Evolutionary conservation across 2,329 filamentous ascomycete species (phyloP), one percentile per base, ranked within the genome.

Genomic region (Trichoderma koningiopsis): DNA sequence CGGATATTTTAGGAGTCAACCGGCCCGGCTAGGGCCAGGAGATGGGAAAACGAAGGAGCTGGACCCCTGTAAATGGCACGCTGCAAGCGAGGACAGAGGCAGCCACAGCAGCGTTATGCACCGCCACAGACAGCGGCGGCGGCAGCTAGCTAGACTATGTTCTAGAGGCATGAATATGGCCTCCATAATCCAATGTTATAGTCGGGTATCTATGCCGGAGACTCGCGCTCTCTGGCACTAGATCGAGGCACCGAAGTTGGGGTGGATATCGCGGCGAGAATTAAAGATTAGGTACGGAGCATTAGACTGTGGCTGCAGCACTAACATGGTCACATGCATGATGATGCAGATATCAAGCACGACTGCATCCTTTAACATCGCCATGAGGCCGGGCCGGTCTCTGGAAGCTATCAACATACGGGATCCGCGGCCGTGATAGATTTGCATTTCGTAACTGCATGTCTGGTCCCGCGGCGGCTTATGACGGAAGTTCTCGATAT

Each of bases 91-190:
- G 22, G 8, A 19, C 3, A 11, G 47, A 49, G 22, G 33, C 58
- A 61, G 40, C 58, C 40, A 61, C 58, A 61, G 37, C 40, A 19
- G 24, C 22, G 8, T 3, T 11, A 14, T 37, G 61, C 61, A 64
- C 61, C 61, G 49, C 61, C 61, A 64, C 61, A 64, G 19, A 33
- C 31, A n/a, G 16, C 60, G 55, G 37, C 14, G 16, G 35, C 35
- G 13, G 37, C 14, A 43, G 37, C 37, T 43, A 19, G 37, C 27
- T 43, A 43, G 37, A 55, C 8, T 27, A 27, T 27, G 4, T n/a
- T n/a, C 6, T 47, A 10, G 40, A 60, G 13, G 24, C 24, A 49
- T 4, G n/a, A 47, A 22, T 49, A 7, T 19, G 19, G 43, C 43
- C 11, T 49, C 43, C n/a, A 49, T 22, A 10, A 4, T 2, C 8